Base-by-base conservation (phyloP, 2,329 filamentous ascomycete species). In the Penicillium nordicum region DNA sequence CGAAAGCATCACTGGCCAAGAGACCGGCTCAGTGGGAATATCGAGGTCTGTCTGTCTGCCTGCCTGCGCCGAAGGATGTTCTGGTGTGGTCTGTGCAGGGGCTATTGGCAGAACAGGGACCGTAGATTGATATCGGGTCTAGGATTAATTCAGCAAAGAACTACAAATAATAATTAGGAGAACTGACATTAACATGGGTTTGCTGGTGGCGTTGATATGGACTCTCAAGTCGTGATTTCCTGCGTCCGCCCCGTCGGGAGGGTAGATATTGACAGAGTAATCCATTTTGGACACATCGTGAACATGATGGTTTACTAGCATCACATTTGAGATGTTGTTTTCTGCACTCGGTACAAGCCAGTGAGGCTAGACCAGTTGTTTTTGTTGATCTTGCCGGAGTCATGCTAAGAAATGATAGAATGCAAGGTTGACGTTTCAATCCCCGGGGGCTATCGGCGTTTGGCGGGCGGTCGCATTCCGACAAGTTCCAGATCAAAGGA, bases 291-390 rank as follows among this genome's bases (percentile, higher is more conserved):
- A 76, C 72, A 71, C 88, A 92, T 48, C 88, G 83, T 36, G 82
- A 80, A 72, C 88, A 92, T 10, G 71, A 64, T 10, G 88, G 88
- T 36, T 74, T 84, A 38, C 78, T 73, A 16, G 86, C 88, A 66
- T 91, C 86, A 69, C 88, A 92, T 71, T 90, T 91, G 42, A 91
- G 78, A 72, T 92, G 88, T 65, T 89, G 75, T 53, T 75, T 76
- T 21, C 78, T 69, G 65, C 78, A 80, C 46, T 74, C 73, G 6
- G 71, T 73, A 74, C 61, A 84, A 58, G 64, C 81, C 66, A 63
- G 78, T 63, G 50, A 77, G 53, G 70, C 56, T 29, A 69, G 63
- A 9, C 69, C 63, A 50, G 58, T 64, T 58, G 63, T 52, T 59
- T 63, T 67, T 6, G 63, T 64, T 55, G 61, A 61, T 57, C 58